These are phyloP conservation scores for Ceratocystis diversiconidia DNA, from an alignment of 2,329 filamentous ascomycete genomes.

Conservation along the genomic window DNA sequence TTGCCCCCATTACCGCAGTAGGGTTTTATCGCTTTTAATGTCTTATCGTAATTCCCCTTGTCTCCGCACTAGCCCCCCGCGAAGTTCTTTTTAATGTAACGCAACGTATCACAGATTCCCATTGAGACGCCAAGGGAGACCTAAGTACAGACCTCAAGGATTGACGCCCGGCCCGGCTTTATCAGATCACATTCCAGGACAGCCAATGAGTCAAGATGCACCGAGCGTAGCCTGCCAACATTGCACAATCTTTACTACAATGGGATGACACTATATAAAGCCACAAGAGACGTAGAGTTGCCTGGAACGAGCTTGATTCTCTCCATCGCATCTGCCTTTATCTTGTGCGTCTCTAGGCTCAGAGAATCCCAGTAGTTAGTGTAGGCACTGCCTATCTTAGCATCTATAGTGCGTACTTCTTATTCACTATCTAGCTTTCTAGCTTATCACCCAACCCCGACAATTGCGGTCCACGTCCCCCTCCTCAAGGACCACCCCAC, in stretches of 20 bases:
- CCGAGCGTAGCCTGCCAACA: background rate
- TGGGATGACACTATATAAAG: slow-evolving; percentile 1
- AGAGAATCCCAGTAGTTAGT: too few species aligned
- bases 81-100: background rate
- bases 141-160: background rate
- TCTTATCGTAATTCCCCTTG: background rate
- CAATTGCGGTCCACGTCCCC: too few species aligned
- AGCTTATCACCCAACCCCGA: too few species aligned
- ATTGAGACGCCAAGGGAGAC: too few species aligned
- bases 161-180: slow-evolving; percentile 1
- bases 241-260: slow-evolving; percentile 6
- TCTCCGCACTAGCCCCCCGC: background rate
- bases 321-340: too few species aligned
- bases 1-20: too few species aligned
- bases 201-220: background rate
- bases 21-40: background rate
- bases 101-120: background rate
- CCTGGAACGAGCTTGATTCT: too few species aligned
- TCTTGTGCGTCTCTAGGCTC: too few species aligned
- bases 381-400: background rate
- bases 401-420: background rate
- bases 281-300: background rate
- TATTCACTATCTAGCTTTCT: background rate
- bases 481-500: too few species aligned
- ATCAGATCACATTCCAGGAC: too few species aligned